phyloP scores from a whole-genome alignment of 192 early-diverging fungal genomes.

The Cetraspora pellucida region DNA sequence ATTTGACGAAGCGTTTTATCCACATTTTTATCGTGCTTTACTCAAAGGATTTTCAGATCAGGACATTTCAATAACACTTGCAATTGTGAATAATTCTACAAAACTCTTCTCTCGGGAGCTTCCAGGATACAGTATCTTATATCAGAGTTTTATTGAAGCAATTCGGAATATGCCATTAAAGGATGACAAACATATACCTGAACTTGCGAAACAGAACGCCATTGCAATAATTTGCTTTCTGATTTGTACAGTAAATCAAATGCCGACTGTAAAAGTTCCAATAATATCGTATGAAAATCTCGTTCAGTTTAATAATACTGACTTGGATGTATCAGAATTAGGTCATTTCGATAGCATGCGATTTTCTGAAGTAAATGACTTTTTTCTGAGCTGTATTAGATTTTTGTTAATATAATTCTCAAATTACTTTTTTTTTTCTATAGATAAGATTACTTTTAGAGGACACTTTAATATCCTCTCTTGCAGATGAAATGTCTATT shows the following conservation, averaged over 20 bases:
- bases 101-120: conserved; percentile 67
- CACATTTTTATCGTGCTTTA: conserved; percentile 66
- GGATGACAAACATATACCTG: conserved; percentile 35
- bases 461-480: conserved; percentile 36
- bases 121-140: conserved; percentile 69
- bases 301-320: neutral
- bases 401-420: neutral
- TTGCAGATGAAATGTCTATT: conserved; percentile 26
- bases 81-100: conserved; percentile 69
- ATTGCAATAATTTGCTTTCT: conserved; percentile 50
- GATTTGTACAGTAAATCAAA: conserved; percentile 41
- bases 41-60: conserved; percentile 56
- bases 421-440: neutral
- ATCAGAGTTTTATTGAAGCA: conserved; percentile 64
- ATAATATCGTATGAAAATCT: conserved; percentile 24
- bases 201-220: conserved; percentile 46
- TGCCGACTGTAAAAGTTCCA: conserved; percentile 27
- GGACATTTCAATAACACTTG: conserved; percentile 59
- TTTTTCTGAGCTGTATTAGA: neutral
- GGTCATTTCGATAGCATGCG: neutral
- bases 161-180: conserved; percentile 61
- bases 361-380: neutral
- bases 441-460: conserved; percentile 43
- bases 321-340: neutral
- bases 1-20: conserved; percentile 57